Evolutionary conservation across 208 protist genomes (phyloP).

Genomic region (Trypanosoma cruzi): DNA sequence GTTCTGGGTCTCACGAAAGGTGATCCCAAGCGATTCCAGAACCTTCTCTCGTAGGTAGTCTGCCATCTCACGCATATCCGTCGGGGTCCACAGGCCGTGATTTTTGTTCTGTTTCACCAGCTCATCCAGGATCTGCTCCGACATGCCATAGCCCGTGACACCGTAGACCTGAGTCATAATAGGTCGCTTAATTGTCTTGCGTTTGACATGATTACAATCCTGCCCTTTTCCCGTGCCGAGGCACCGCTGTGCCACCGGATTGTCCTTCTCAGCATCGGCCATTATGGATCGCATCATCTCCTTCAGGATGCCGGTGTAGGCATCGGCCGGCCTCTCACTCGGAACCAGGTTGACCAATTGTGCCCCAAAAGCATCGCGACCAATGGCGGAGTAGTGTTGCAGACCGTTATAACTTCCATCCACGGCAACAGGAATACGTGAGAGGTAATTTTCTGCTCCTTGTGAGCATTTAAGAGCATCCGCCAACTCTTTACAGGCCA

Average conservation of each 20-base stretch:
- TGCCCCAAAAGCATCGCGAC: conserved; percentile 96
- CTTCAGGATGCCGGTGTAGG: conserved; percentile 96
- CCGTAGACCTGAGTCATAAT: conserved; percentile 99
- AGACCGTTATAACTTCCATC: conserved; percentile 98
- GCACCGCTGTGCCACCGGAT: conserved; percentile 86
- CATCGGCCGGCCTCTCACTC: conserved; percentile 93
- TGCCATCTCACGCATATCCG: no score
- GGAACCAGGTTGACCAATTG: conserved; percentile 96
- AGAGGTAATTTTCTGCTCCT: conserved; percentile 86
- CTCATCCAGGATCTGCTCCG: conserved; percentile 94
- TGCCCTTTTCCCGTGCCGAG: no score
- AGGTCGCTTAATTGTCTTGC: conserved; percentile 99
- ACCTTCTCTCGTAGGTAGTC: conserved; percentile 90
- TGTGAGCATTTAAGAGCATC: conserved; percentile 92
- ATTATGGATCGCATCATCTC: conserved; percentile 91
- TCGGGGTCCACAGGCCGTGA: conserved; percentile 89
- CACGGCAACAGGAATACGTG: conserved; percentile 95
- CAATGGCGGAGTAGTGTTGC: conserved; percentile 99
- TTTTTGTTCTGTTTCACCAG: conserved; percentile 92
- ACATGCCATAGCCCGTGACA: conserved; percentile 97
- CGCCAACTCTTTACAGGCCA: conserved; percentile 94
- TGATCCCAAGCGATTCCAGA: conserved; percentile 87
- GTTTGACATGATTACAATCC: conserved; percentile 92
- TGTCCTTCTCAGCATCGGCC: conserved; percentile 78
- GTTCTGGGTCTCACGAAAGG: conserved; percentile 89